Base-by-base conservation (phyloP, 2,329 filamentous ascomycete species). In the Aspergillus sergii region DNA sequence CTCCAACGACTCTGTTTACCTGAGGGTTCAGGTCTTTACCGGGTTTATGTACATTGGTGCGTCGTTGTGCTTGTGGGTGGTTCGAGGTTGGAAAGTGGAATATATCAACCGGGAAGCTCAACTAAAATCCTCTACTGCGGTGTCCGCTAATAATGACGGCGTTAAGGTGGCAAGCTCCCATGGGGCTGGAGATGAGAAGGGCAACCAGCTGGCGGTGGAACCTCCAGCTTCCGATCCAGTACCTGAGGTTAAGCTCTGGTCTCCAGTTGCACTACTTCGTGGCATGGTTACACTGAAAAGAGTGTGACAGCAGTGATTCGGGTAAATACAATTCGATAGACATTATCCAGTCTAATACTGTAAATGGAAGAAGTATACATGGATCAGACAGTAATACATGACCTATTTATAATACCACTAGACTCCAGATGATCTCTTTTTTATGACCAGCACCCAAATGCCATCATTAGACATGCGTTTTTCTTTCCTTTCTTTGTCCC, bases 31-130 rank as follows among this genome's bases (percentile, higher is more conserved):
- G 66, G 69, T 90, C 1, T 90, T 90, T 66, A 83, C 84, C 0
- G 88, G 86, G 1, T 78, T 86, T 63, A 85, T 89, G 80, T 91
- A 86, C 67, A 72, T 90, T 26, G 82, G 78, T 2, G 85, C 84
- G 16, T 84, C 84, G 19, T 21, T 82, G 10, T 86, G 81, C 66
- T 59, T 80, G 36, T 80, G 78, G 77, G 32, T 81, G 8, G 75
- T 79, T 9, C 53, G 68, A 43, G 76, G 74, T 4, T 80, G 78
- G 78, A 79, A 79, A 64, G 72, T 80, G n/a, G 73, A 73, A 4
- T 71, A 78, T 23, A 60, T 72, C n/a, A 64, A 61, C 41, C 65
- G 57, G 51, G 68, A 45, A 3, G 65, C 68, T 50, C 63, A 60
- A 43, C 62, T 60, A 59, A 58, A 62, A 14, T 60, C 62, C 4